phyloP scores from a whole-genome alignment of 1,284 basidiomycete species.

The Ganoderma meredithae region DNA sequence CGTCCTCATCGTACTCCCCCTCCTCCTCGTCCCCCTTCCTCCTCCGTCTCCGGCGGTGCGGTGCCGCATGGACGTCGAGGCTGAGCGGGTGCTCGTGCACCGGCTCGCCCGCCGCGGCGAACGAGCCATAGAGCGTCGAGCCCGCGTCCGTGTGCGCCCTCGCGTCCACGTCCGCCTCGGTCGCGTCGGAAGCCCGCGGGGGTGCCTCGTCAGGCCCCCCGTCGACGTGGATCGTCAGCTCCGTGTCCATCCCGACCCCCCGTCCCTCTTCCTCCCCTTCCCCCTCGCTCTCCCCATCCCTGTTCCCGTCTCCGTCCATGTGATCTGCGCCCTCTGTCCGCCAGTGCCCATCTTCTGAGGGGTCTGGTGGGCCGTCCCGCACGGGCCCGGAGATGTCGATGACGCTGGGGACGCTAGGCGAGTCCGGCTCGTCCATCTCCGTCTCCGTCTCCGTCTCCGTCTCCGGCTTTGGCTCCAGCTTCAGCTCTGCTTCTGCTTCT shows the following conservation, averaged over 20 bases:
- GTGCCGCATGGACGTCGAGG: constrained; percentile 48
- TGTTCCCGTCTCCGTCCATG: constrained; percentile 7
- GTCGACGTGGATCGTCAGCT: constrained; percentile 23
- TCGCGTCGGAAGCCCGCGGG: neutral
- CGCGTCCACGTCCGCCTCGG: neutral
- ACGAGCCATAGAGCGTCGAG: constrained; percentile 28
- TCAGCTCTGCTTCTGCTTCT: constrained; percentile 5
- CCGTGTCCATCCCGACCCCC: constrained; percentile 20
- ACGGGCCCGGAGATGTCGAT: constrained; percentile 29
- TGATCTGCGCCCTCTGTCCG: too few species aligned
- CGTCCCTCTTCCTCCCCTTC: neutral
- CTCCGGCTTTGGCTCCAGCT: constrained; percentile 11
- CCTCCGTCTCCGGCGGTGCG: constrained; percentile 67
- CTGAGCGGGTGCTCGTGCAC: constrained; percentile 42
- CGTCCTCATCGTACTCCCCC: constrained; percentile 3
- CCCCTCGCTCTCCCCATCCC: constrained; percentile 2
- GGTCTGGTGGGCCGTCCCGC: too few species aligned
- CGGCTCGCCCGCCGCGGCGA: constrained; percentile 17
- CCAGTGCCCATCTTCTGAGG: neutral
- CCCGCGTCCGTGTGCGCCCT: constrained; percentile 16
- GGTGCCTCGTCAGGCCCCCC: neutral
- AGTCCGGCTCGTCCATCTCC: constrained; percentile 24
- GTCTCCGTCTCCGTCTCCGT: constrained; percentile 13
- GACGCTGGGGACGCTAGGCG: constrained; percentile 17
- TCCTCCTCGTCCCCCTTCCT: constrained; percentile 9